Percentiles rank a stretch among this genome's conserved stretches.
Evolutionary conservation across 2,329 filamentous ascomycete genomes (phyloP).

Genomic region (Harringtonia aguacate): DNA sequence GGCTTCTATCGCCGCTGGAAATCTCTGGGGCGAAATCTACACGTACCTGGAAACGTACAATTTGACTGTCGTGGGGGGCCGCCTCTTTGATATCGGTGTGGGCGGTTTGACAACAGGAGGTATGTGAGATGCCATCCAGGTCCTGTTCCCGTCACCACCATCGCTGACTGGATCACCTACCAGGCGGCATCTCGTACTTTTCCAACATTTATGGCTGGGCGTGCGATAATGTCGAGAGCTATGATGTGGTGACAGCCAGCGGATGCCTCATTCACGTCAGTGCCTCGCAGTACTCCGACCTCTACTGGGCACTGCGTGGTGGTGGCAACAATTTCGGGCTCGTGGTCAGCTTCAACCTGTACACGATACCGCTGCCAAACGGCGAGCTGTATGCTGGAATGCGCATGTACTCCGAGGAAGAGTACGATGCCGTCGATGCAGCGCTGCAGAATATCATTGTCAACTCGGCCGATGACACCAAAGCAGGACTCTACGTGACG

Average conservation of each 20-base stretch:
- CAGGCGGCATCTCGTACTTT: conserved; percentile 49
- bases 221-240: conserved; percentile 28
- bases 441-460: conserved; percentile 5
- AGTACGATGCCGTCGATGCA: conserved; percentile 11
- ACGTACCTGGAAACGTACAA: conserved; percentile 33
- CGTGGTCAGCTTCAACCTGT: conserved; percentile 24
- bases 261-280: conserved; percentile 27
- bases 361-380: neutral
- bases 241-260: conserved; percentile 27
- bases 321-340: conserved; percentile 32
- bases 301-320: conserved; percentile 30
- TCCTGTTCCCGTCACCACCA: no score
- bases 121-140: no score
- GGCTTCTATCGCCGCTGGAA: conserved; percentile 38
- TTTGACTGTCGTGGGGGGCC: conserved; percentile 49
- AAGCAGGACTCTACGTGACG: neutral
- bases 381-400: neutral
- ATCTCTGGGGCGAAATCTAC: conserved; percentile 44
- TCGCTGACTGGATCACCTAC: no score
- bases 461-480: neutral
- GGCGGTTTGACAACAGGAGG: conserved; percentile 45
- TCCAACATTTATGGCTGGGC: conserved; percentile 41
- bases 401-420: conserved; percentile 9
- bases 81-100: conserved; percentile 52
- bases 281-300: conserved; percentile 25